phyloP scores from a whole-genome alignment of 306 rosid species.

The Dryas octopetala region DNA sequence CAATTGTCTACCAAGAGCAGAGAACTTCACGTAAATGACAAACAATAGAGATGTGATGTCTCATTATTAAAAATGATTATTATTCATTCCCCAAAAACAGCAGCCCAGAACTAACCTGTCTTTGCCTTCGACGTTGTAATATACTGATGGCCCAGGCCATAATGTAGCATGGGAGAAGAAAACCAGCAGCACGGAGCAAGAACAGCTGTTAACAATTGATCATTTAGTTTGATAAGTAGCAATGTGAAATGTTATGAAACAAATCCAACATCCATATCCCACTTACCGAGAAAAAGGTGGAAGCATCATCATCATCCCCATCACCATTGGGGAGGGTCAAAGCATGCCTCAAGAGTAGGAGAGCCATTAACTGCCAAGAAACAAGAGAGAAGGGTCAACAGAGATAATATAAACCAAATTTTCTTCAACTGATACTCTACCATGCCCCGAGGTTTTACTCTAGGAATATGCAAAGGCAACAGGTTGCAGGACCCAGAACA shows the following conservation, averaged over 20 bases:
- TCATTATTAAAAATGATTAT: not conserved
- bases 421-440: not conserved
- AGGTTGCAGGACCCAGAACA: slow-evolving; percentile 8
- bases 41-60: not conserved
- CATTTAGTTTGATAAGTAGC: slow-evolving; percentile 16
- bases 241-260: not conserved
- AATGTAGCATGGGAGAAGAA: slow-evolving; percentile 58
- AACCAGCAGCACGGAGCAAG: slow-evolving; percentile 62
- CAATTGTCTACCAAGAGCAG: slow-evolving; percentile 15
- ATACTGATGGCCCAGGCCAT: slow-evolving; percentile 61
- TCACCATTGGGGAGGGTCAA: slow-evolving; percentile 46
- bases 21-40: slow-evolving; percentile 8
- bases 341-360: slow-evolving; percentile 57
- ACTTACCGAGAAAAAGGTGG: slow-evolving; percentile 59
- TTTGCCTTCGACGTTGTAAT: slow-evolving; percentile 57
- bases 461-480: slow-evolving; percentile 7
- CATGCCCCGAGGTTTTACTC: not conserved
- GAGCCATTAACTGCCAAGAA: slow-evolving; percentile 54
- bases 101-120: slow-evolving; percentile 47
- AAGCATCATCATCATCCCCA: slow-evolving; percentile 47
- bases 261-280: not conserved
- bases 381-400: slow-evolving; percentile 2
- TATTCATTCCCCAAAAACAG: slow-evolving; percentile 13
- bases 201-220: slow-evolving; percentile 45
- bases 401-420: not conserved